These are phyloP conservation scores for Suaeda aralocaspica DNA, from an alignment of 148 eudicot genomes.

Conservation along the genomic window DNA sequence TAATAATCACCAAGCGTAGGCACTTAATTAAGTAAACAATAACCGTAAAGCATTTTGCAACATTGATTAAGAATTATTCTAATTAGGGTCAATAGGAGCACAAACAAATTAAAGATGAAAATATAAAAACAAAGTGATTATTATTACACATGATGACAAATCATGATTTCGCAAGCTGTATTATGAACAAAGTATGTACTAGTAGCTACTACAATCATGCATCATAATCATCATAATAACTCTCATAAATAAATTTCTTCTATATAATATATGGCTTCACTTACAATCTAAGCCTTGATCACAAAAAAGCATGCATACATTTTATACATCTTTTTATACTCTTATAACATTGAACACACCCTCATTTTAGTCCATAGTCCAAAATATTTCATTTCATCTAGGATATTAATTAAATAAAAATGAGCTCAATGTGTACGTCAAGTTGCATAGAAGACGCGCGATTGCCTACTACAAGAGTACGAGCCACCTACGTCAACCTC, in stretches of 20 bases:
- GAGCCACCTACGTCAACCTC: conserved; percentile 67
- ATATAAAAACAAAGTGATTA: conserved; percentile 3
- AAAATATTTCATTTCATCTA: background rate
- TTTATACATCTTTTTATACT: background rate
- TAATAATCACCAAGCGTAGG: too few species aligned
- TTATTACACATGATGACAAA: conserved; percentile 14
- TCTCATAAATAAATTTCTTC: conserved; percentile 7
- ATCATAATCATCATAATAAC: conserved; percentile 1
- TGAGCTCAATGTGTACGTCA: conserved; percentile 61
- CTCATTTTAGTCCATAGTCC: background rate
- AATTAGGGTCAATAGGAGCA: background rate
- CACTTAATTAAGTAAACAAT: too few species aligned
- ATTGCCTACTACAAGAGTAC: conserved; percentile 28
- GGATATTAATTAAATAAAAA: background rate
- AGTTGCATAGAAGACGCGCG: conserved; percentile 45
- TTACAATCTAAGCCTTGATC: conserved; percentile 30
- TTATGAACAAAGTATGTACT: background rate
- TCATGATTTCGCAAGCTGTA: conserved; percentile 1
- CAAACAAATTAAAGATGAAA: background rate
- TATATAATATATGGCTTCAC: conserved; percentile 17
- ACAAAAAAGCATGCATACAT: background rate
- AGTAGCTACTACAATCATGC: conserved; percentile 1
- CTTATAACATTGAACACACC: background rate
- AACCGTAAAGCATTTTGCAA: background rate
- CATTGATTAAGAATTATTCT: background rate